These are phyloP conservation scores for Psilocybe mexicana DNA, from an alignment of 1,284 basidiomycete species.

Conservation along the genomic window DNA sequence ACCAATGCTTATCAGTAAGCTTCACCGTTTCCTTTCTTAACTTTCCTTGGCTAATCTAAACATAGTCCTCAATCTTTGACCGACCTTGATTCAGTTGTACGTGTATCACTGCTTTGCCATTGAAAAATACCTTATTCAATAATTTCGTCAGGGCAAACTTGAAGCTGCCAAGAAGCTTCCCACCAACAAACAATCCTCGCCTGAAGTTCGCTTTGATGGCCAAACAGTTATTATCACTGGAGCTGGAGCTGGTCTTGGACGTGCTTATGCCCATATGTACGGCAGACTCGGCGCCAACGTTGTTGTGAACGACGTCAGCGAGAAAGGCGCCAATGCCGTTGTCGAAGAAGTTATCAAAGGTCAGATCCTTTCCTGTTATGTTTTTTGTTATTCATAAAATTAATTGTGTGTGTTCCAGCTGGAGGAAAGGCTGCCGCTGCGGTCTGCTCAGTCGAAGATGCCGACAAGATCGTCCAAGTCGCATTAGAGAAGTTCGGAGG, in stretches of 20 bases:
- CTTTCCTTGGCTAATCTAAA: slow-evolving; percentile 7
- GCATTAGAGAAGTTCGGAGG: slow-evolving; percentile 88
- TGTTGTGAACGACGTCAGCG: slow-evolving; percentile 94
- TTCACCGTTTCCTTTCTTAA: background rate
- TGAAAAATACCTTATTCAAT: background rate
- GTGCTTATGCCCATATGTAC: slow-evolving; percentile 91
- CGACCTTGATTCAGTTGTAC: slow-evolving; percentile 71
- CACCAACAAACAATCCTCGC: slow-evolving; percentile 72
- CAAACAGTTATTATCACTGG: slow-evolving; percentile 96
- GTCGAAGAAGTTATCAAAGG: slow-evolving; percentile 86
- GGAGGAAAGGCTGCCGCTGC: slow-evolving; percentile 89
- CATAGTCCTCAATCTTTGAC: slow-evolving; percentile 65
- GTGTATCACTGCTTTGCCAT: slow-evolving; percentile 12
- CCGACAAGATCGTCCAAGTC: slow-evolving; percentile 86
- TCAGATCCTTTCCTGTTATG: slow-evolving; percentile 28
- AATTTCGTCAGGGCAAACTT: slow-evolving; percentile 54
- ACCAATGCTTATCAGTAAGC: slow-evolving; percentile 72
- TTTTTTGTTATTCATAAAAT: background rate
- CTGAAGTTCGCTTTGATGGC: slow-evolving; percentile 80
- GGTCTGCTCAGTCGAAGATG: slow-evolving; percentile 90
- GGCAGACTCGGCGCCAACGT: slow-evolving; percentile 92
- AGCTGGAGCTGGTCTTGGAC: slow-evolving; percentile 90
- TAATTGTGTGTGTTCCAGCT: slow-evolving; percentile 40
- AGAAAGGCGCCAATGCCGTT: slow-evolving; percentile 82
- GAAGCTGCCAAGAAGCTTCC: slow-evolving; percentile 68